Base-by-base conservation (phyloP, 2,329 filamentous ascomycete species). In the Penicillium vulpinum region DNA sequence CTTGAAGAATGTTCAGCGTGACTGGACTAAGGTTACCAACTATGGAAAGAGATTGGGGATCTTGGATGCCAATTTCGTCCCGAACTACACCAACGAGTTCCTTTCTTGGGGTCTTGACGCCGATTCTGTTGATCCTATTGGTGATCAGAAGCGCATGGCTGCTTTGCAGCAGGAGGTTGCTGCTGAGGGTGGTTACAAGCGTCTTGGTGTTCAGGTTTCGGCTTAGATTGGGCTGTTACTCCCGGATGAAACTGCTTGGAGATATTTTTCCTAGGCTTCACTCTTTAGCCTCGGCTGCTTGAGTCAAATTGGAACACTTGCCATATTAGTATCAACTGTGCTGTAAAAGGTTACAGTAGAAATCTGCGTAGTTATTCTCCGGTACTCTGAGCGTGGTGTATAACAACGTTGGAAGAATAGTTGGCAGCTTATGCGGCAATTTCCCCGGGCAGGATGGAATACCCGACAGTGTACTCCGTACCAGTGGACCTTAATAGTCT, bases 21-120 rank as follows among this genome's bases (percentile, higher is more conserved):
- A 92, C 76, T 92, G 89, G 89, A 75, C 81, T 56, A 91, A 92
- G 80, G 89, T 91, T 11, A 91, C 89, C 44, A 81, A 80, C 61
- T 92, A 92, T 69, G 88, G 89, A 31, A 90, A 91, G 80, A 80
- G 88, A 3, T 80, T 92, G 2, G 86, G 83, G 3, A 86, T 92
- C 24, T 70, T 92, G 56, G 79, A 82, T n/a, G 78, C 79, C 16
- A 72, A 69, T 62, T 92, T 91, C 67, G 72, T 76, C 69, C 84
- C 88, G 15, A 92, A 92, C 78, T 91, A 90, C 75, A 91, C 88
- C 65, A 91, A 91, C 63, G 76, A 83, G 62, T 90, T 85, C 71
- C 76, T 92, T 29, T 80, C 78, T 24, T 92, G 89, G 89, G 68
- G 73, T 2, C 78, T 90, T 8, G 86, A 85, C 36, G 78, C 72